These are phyloP conservation scores for Aspergillus olivimuriae DNA, from an alignment of 495 filamentous ascomycete species.

Conservation along the genomic window DNA sequence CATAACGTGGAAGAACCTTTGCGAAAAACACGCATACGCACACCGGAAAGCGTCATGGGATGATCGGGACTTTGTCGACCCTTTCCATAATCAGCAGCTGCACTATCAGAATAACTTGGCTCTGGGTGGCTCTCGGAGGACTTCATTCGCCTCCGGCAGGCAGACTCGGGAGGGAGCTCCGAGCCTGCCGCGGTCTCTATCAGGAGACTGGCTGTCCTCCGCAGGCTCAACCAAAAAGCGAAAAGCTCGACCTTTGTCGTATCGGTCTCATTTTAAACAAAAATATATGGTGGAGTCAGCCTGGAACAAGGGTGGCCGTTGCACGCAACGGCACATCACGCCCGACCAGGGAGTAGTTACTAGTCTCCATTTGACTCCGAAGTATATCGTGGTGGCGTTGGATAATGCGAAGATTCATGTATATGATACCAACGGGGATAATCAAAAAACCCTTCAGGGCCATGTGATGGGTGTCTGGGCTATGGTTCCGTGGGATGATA, in stretches of 20 bases:
- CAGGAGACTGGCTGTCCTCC: constrained; percentile 31
- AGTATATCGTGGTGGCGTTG: constrained; percentile 94
- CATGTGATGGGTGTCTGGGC: constrained; percentile 99
- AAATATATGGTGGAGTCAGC: constrained; percentile 94
- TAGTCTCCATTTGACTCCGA: constrained; percentile 85
- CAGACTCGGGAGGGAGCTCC: constrained; percentile 24
- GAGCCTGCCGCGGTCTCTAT: constrained; percentile 26
- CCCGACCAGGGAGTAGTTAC: constrained; percentile 97
- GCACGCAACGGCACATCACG: constrained; percentile 75
- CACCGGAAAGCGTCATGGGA: constrained; percentile 60
- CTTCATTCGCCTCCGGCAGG: constrained; percentile 20
- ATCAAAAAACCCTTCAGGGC: constrained; percentile 82
- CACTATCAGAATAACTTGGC: constrained; percentile 12
- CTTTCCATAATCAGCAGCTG: constrained; percentile 24
- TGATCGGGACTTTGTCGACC: constrained; percentile 31
- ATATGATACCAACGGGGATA: constrained; percentile 84
- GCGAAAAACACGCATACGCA: constrained; percentile 74
- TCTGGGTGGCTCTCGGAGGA: constrained; percentile 20
- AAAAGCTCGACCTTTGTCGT: constrained; percentile 54
- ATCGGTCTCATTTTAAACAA: constrained; percentile 95
- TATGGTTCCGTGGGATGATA: constrained; percentile 97
- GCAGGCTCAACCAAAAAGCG: constrained; percentile 27
- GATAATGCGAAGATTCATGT: constrained; percentile 99
- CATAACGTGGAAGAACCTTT: constrained; percentile 95
- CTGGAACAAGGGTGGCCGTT: constrained; percentile 82